Conservation (phyloP, 1,139 yeast species). For the Saccharomyces pastorianus region DNA sequence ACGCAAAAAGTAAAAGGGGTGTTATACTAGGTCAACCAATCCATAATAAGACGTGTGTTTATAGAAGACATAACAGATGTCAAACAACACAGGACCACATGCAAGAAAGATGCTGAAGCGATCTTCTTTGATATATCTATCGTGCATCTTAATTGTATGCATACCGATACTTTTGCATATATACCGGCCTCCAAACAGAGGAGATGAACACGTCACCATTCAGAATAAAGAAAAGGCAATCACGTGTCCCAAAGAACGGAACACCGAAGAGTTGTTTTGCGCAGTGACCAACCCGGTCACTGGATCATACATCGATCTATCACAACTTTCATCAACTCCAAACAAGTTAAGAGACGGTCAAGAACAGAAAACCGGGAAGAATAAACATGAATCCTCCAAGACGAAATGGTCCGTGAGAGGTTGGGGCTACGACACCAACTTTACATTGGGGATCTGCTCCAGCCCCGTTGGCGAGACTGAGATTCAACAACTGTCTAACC, state of each 20-base stretch:
- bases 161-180: background rate
- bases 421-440: conserved; percentile 62
- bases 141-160: background rate
- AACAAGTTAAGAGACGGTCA: conserved; percentile 11
- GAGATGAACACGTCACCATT: too few relatives aligned
- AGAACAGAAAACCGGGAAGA: background rate
- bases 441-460: conserved; percentile 73
- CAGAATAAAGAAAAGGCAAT: too few relatives aligned
- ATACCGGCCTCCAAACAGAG: background rate
- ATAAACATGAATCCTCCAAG: conserved; percentile 6
- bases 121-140: background rate
- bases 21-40: background rate
- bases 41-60: background rate
- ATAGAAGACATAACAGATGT: background rate
- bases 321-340: conserved; percentile 27
- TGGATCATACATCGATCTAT: conserved; percentile 29
- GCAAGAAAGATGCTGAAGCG: background rate
- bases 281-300: conserved; percentile 28
- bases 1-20: background rate
- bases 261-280: conserved; percentile 19
- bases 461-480: conserved; percentile 33
- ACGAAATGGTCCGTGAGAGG: conserved; percentile 59
- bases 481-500: conserved; percentile 37
- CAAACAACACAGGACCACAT: background rate
- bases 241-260: background rate